Evolutionary conservation across 2,329 filamentous ascomycete genomes (phyloP).

Genomic region (Fusarium robinianum): DNA sequence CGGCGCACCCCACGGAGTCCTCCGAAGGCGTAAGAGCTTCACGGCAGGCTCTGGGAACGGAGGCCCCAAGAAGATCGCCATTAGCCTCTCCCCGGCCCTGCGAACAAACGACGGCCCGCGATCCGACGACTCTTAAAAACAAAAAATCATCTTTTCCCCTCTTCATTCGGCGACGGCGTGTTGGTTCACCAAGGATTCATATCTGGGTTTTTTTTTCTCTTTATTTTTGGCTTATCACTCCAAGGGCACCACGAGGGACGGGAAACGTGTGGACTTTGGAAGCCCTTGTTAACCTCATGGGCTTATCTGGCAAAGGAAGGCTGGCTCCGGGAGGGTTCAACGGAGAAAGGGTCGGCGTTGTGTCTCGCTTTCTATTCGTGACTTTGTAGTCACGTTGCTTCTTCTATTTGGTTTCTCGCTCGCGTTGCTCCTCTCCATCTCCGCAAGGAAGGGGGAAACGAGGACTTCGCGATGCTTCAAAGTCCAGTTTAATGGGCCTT

Average conservation of each 20-base stretch:
- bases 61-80: constrained; percentile 60
- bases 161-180: constrained; percentile 37
- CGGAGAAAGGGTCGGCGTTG: constrained; percentile 33
- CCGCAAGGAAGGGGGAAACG: constrained; percentile 6
- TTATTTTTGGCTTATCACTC: constrained; percentile 28
- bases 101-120: constrained; percentile 46
- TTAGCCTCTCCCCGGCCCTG: constrained; percentile 56
- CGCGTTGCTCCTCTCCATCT: not conserved
- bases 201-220: no score
- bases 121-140: constrained; percentile 49
- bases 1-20: constrained; percentile 39
- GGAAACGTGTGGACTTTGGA: constrained; percentile 15
- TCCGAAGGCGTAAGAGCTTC: constrained; percentile 48
- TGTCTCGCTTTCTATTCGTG: constrained; percentile 27
- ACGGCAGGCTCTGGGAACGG: constrained; percentile 46
- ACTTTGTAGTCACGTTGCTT: constrained; percentile 20
- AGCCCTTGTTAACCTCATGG: constrained; percentile 22
- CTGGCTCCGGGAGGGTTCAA: constrained; percentile 21
- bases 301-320: constrained; percentile 28
- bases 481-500: constrained; percentile 30
- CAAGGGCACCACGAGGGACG: constrained; percentile 18
- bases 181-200: no score
- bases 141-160: constrained; percentile 35
- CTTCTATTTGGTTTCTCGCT: constrained; percentile 15
- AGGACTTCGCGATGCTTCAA: constrained; percentile 12